Evolutionary conservation across 1,284 basidiomycete genomes (phyloP).

Genomic region (Ustilago bromivora): DNA sequence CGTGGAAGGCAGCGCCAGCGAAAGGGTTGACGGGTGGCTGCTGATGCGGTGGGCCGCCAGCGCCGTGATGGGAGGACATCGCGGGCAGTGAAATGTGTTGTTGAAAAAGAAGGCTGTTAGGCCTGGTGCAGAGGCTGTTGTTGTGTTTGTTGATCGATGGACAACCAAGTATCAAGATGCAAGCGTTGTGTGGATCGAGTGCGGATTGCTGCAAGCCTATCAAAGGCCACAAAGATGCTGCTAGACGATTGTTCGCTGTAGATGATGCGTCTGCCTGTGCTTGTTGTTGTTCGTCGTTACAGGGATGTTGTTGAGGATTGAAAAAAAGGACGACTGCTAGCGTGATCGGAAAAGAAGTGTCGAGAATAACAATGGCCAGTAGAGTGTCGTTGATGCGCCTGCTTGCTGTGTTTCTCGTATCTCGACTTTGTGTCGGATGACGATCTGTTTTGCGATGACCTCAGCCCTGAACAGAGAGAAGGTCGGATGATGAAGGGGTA

Average conservation of each 20-base stretch:
- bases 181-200: neutral
- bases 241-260: neutral
- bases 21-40: slow-evolving; percentile 56
- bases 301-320: neutral
- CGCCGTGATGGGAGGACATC: slow-evolving; percentile 54
- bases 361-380: slow-evolving; percentile 5
- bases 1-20: slow-evolving; percentile 57
- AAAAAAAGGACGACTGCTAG: neutral
- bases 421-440: slow-evolving; percentile 12
- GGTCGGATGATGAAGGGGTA: neutral
- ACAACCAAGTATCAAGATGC: neutral
- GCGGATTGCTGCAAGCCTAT: slow-evolving; percentile 13
- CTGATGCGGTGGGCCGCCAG: slow-evolving; percentile 46
- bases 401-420: slow-evolving; percentile 7
- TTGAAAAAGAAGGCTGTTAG: neutral
- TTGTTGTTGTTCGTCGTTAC: slow-evolving; percentile 11
- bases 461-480: slow-evolving; percentile 4
- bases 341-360: neutral
- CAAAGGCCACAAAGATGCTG: slow-evolving; percentile 12
- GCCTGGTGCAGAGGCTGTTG: neutral
- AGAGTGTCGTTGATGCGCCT: neutral
- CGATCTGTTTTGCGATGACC: slow-evolving; percentile 10
- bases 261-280: neutral
- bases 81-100: slow-evolving; percentile 5
- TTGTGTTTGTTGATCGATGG: neutral